These are phyloP conservation scores for Lasiosphaeria miniovina DNA, from an alignment of 495 filamentous ascomycete genomes.

Conservation along the genomic window DNA sequence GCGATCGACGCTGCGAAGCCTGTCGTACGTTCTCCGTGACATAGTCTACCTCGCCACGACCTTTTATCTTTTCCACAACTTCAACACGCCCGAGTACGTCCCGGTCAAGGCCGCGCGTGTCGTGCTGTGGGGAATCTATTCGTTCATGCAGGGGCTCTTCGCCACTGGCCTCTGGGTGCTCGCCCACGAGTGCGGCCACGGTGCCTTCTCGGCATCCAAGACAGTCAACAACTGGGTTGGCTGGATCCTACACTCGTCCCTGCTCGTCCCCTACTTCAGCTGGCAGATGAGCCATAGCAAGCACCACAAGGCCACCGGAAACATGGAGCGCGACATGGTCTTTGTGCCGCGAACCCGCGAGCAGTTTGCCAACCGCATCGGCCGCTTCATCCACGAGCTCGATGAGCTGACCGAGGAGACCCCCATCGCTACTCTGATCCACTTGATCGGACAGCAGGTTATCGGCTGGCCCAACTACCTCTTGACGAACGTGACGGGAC, in stretches of 20 bases:
- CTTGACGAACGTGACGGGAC: constrained; percentile 84
- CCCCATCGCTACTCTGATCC: constrained; percentile 71
- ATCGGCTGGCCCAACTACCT: constrained; percentile 89
- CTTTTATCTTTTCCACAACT: constrained; percentile 66
- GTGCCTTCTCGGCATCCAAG: constrained; percentile 79
- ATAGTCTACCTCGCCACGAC: constrained; percentile 57
- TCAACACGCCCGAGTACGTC: constrained; percentile 56
- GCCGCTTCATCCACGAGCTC: constrained; percentile 71
- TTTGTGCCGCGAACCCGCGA: constrained; percentile 86
- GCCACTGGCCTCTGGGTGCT: constrained; percentile 81
- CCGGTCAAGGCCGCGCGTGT: constrained; percentile 56
- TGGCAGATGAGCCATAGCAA: constrained; percentile 93
- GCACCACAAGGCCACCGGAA: constrained; percentile 94
- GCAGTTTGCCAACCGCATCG: constrained; percentile 66
- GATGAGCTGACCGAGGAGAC: constrained; percentile 91
- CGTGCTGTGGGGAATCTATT: constrained; percentile 65
- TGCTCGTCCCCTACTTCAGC: constrained; percentile 86
- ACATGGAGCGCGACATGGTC: constrained; percentile 97
- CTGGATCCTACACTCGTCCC: constrained; percentile 76
- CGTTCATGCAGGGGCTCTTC: constrained; percentile 71
- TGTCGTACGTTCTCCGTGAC: constrained; percentile 70
- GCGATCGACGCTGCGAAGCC: constrained; percentile 59
- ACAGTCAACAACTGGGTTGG: constrained; percentile 81
- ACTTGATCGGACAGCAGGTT: constrained; percentile 78
- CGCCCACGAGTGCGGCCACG: constrained; percentile 85